Percentiles rank a stretch among this genome's conserved stretches.
These are phyloP conservation scores for Turritis glabra DNA, from an alignment of 345 rosid genomes.

Conservation along the genomic window DNA sequence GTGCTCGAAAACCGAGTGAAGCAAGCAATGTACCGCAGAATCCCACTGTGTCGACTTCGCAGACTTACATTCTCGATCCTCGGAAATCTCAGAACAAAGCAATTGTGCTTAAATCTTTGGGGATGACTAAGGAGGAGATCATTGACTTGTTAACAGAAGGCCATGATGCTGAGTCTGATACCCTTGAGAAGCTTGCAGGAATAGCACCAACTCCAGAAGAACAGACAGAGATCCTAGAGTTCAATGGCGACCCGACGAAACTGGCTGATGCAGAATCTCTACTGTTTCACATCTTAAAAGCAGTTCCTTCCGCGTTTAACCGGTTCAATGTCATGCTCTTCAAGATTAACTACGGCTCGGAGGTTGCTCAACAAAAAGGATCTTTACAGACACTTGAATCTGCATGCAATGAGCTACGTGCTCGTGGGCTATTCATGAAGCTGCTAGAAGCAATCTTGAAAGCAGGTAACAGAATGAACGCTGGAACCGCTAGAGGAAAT, in stretches of 20 bases:
- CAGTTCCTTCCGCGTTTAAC: conserved; percentile 72
- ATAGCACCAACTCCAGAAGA: conserved; percentile 77
- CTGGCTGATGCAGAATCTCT: conserved; percentile 80
- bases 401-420: conserved; percentile 75
- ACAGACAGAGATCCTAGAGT: conserved; percentile 57
- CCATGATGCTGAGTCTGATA: conserved; percentile 57
- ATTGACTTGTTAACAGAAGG: conserved; percentile 60
- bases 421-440: conserved; percentile 69
- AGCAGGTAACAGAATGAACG: conserved; percentile 95
- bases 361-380: conserved; percentile 55
- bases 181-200: conserved; percentile 76
- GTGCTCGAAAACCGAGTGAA: conserved; percentile 51
- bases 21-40: conserved; percentile 18
- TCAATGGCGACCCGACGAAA: conserved; percentile 50
- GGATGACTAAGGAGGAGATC: conserved; percentile 57
- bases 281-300: conserved; percentile 61
- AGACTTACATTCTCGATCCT: conserved; percentile 63
- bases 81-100: conserved; percentile 85
- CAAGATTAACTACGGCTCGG: conserved; percentile 60
- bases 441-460: conserved; percentile 88
- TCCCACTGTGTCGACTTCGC: conserved; percentile 37
- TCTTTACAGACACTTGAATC: conserved; percentile 51
- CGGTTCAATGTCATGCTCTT: conserved; percentile 76
- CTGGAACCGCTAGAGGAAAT: conserved; percentile 84
- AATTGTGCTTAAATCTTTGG: conserved; percentile 72